phyloP scores from a whole-genome alignment of 164 flowering plant species.

The Umbellularia californica region DNA sequence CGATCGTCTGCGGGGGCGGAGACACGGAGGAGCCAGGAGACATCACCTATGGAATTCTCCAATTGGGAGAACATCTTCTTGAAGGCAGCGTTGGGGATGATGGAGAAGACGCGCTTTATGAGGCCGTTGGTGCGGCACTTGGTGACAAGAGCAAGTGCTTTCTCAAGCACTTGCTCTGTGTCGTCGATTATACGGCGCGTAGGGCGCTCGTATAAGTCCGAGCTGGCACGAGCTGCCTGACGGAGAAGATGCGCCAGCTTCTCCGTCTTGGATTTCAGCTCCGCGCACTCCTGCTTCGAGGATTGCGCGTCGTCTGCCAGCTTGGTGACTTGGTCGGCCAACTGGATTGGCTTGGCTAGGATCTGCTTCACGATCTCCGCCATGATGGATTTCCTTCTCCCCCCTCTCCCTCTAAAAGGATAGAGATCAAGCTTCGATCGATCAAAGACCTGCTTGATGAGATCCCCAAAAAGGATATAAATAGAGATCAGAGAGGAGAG shows the following conservation, averaged over 20 bases:
- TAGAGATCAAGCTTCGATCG: no score
- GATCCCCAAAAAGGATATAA: no score
- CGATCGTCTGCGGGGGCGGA: constrained; percentile 52
- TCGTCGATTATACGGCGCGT: constrained; percentile 81
- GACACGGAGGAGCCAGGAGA: constrained; percentile 85
- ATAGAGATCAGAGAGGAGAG: no score
- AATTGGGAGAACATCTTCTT: constrained; percentile 55
- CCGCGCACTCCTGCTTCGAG: constrained; percentile 57
- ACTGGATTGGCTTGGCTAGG: constrained; percentile 57
- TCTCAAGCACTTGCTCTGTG: constrained; percentile 75
- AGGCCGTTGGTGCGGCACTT: constrained; percentile 62
- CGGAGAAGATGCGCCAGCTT: constrained; percentile 65
- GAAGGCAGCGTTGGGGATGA: constrained; percentile 71
- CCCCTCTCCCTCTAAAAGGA: no score
- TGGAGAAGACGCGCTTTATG: constrained; percentile 68
- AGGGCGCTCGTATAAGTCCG: constrained; percentile 79
- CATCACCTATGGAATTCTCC: constrained; percentile 81
- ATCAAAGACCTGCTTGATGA: no score
- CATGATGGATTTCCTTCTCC: no score
- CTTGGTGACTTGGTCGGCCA: constrained; percentile 70
- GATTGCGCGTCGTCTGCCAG: constrained; percentile 47
- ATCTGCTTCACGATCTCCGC: constrained; percentile 67
- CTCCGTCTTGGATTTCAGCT: constrained; percentile 65
- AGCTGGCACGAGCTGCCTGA: constrained; percentile 69
- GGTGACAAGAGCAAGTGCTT: constrained; percentile 51